Conservation (phyloP, 768 basidiomycete species). For the Gautieria morchelliformis region DNA sequence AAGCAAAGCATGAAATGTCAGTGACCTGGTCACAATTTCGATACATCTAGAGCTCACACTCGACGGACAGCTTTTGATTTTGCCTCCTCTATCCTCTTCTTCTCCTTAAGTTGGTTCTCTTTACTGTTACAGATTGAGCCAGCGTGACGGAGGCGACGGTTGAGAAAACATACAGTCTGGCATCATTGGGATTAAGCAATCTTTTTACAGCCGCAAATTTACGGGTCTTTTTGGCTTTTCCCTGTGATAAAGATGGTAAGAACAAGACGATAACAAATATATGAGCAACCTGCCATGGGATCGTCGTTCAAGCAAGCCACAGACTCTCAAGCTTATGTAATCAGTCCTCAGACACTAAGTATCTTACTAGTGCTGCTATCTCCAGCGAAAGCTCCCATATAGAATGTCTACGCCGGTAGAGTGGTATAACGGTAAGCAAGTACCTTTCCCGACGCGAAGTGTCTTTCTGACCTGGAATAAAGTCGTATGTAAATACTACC, state of each 20-base stretch:
- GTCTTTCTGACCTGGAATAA: not conserved
- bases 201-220: slow-evolving; percentile 94
- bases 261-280: not conserved
- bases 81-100: slow-evolving; percentile 72
- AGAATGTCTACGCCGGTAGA: not conserved
- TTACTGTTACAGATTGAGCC: slow-evolving; percentile 29
- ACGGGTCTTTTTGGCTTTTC: slow-evolving; percentile 85
- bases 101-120: slow-evolving; percentile 85
- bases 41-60: slow-evolving; percentile 39
- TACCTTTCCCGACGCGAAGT: not conserved
- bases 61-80: slow-evolving; percentile 70
- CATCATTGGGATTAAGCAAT: slow-evolving; percentile 87
- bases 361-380: not conserved
- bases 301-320: not conserved
- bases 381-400: not conserved
- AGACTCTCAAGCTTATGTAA: not conserved
- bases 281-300: not conserved
- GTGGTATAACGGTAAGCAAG: slow-evolving; percentile 5
- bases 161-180: slow-evolving; percentile 60
- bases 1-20: not conserved
- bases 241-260: slow-evolving; percentile 33
- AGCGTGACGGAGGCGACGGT: no score
- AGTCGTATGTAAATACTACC: slow-evolving; percentile 3
- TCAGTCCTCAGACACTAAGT: not conserved
- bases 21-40: not conserved